Evolutionary conservation across 2,329 filamentous ascomycete species (phyloP).

Genomic region (Apiospora rasikravindrae): DNA sequence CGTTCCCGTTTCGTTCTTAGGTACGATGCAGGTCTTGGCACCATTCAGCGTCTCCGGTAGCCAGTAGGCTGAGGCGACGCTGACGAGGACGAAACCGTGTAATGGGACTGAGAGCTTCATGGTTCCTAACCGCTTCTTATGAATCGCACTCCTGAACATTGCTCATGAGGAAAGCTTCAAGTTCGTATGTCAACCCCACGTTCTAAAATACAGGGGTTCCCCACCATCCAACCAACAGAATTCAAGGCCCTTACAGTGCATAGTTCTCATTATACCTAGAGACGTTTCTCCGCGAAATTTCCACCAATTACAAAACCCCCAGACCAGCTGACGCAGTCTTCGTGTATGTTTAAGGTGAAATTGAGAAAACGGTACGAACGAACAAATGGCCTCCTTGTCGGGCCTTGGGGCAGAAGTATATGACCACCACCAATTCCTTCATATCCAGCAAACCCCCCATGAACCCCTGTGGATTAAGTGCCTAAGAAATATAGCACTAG

Average conservation of each 20-base stretch:
- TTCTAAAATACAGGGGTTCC: not conserved
- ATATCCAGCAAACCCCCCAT: not conserved
- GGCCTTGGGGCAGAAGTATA: not conserved
- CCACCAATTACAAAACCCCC: not conserved
- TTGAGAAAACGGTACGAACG: too few relatives aligned
- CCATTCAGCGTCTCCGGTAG: slow-evolving; percentile 24
- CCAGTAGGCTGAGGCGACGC: slow-evolving; percentile 24
- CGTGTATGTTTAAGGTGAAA: not conserved
- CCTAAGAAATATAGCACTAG: not conserved
- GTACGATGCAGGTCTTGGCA: slow-evolving; percentile 27
- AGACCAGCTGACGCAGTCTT: not conserved
- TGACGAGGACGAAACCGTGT: not conserved
- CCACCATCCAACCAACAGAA: not conserved
- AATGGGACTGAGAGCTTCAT: not conserved
- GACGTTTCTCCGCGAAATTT: not conserved
- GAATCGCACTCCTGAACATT: not conserved
- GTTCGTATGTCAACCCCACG: not conserved
- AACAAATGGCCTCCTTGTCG: not conserved
- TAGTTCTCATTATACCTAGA: not conserved
- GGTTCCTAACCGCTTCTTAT: not conserved
- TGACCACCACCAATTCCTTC: not conserved
- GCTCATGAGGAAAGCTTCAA: too few relatives aligned
- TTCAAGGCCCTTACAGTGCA: not conserved
- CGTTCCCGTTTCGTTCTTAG: slow-evolving; percentile 26
- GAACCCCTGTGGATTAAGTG: too few relatives aligned